Base-by-base conservation (phyloP, 2,329 filamentous ascomycete genomes). In the Cladosporium sp. region DNA sequence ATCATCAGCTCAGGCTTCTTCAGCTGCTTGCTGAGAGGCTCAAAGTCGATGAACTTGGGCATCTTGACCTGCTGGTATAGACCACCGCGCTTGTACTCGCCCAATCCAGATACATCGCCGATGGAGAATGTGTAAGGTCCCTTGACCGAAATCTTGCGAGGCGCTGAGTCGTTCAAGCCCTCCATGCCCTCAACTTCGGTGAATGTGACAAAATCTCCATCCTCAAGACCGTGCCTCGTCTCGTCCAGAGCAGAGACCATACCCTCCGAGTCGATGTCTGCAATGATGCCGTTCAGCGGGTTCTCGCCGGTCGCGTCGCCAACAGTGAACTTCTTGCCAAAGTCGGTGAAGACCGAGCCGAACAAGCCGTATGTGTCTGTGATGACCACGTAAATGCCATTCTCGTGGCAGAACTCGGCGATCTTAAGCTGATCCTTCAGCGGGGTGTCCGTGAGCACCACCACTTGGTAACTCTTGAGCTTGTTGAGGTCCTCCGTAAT, bases 51-150 rank as follows among this genome's bases (percentile, higher is more conserved):
- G 49, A 89, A 82, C 74, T 93, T 96, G 44, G 93, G 93, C 92
- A 96, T 96, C 80, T 97, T 99, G 70, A 97, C 93, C 70, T 99
- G 93, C 34, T 88, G 86, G 70, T 88, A 99, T 53, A 96, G 81
- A 54, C 93, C 93, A 41, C 92, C 92, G 45, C 87, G 82, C 74
- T 88, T 76, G 74, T 99, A 99, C 62, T 88, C 79, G 30, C 93
- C 93, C 30, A 96, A 78, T 5, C 83, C 85, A 19, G 88, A 89
- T 8, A 97, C 89, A 67, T 96, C 89, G 37, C 92, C 93, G 60
- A 99, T 96, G 12, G 89, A 93, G 72, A 99, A 99, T 7, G 91
- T 96, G 69, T 97, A 99, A 3, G 93, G 93, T 5, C 75, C 93
- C 74, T 95, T 96, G 43, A 96, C 90, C 3, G 86, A 89, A 55